Percentiles rank a stretch among this genome's conserved stretches.
phyloP scores from a whole-genome alignment of 257 asterid species.

The Leonotis leonurus region DNA sequence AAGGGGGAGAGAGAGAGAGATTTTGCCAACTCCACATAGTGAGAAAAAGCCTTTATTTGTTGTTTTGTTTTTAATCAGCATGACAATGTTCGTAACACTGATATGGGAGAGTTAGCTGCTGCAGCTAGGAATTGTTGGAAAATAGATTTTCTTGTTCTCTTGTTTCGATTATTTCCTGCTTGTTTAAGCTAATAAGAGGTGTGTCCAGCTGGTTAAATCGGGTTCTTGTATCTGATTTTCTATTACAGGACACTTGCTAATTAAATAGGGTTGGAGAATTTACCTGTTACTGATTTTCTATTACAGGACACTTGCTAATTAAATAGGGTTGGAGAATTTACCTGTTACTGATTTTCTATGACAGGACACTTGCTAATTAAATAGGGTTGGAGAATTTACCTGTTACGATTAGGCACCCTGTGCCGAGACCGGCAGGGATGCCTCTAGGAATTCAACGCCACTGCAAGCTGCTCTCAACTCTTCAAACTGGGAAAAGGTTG shows the following conservation, averaged over 20 bases:
- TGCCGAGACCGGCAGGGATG: too few relatives aligned
- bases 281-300: not conserved
- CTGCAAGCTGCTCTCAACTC: too few relatives aligned
- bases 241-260: not conserved
- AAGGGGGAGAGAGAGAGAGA: not conserved
- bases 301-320: not conserved
- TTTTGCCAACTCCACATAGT: not conserved
- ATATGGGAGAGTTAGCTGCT: not conserved
- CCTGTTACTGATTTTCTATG: not conserved
- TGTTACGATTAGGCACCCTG: too few relatives aligned
- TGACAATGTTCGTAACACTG: not conserved
- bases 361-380: not conserved
- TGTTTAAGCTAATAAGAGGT: not conserved
- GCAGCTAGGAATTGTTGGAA: not conserved
- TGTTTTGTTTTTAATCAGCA: not conserved
- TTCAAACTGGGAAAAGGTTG: too few relatives aligned
- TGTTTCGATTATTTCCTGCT: not conserved
- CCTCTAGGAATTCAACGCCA: too few relatives aligned
- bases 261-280: not conserved
- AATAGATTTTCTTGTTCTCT: not conserved
- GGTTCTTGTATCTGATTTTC: not conserved
- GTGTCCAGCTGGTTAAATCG: too few relatives aligned
- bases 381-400: not conserved
- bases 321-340: not conserved
- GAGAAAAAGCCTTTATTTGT: not conserved